Evolutionary conservation across 495 filamentous ascomycete genomes (phyloP).

Genomic region (Aspergillus cavernicola): DNA sequence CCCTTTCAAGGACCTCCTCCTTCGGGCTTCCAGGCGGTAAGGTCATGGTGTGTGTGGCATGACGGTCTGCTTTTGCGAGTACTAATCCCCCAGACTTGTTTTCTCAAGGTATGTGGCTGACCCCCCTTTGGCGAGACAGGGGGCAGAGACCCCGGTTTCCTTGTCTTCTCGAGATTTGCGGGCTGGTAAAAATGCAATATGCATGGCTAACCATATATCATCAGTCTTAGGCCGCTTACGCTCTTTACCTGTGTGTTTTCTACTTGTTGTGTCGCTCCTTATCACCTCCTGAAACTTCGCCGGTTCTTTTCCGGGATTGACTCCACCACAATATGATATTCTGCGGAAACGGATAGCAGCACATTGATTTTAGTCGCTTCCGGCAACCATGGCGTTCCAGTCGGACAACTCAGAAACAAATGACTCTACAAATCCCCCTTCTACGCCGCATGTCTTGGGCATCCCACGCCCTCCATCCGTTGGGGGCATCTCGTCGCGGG

Average conservation of each 20-base stretch:
- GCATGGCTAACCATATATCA: slow-evolving; percentile 6
- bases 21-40: background rate
- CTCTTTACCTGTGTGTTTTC: slow-evolving; percentile 18
- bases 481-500: slow-evolving; percentile 73
- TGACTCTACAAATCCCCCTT: slow-evolving; percentile 22
- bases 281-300: background rate
- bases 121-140: slow-evolving; percentile 2
- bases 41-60: slow-evolving; percentile 4
- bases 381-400: slow-evolving; percentile 25
- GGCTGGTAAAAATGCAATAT: background rate
- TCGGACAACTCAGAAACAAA: slow-evolving; percentile 25
- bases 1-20: background rate
- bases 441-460: slow-evolving; percentile 33
- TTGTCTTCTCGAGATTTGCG: background rate
- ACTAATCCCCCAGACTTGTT: background rate
- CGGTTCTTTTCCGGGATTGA: background rate
- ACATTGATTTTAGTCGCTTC: background rate
- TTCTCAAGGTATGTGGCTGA: slow-evolving; percentile 11
- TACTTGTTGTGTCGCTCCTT: slow-evolving; percentile 18
- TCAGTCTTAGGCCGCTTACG: slow-evolving; percentile 13
- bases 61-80: background rate
- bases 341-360: slow-evolving; percentile 13
- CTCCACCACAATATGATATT: slow-evolving; percentile 22
- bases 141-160: slow-evolving; percentile 3
- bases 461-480: slow-evolving; percentile 46